Base-by-base conservation (phyloP, 1,284 basidiomycete genomes). In the Puccinia horiana region DNA sequence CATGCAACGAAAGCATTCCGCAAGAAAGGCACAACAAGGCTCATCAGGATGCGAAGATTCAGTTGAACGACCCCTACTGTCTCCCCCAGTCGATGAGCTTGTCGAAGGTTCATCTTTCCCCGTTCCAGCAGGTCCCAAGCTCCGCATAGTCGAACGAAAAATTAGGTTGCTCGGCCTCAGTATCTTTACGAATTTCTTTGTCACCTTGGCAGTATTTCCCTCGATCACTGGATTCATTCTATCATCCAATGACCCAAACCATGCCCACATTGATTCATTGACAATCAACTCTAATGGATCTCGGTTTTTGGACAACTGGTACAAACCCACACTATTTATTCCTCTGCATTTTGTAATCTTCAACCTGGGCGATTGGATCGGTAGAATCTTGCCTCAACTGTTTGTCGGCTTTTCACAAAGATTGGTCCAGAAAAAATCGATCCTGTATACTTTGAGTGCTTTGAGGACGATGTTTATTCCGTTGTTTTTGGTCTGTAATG, bases 201-300 rank as follows among this genome's bases (percentile, higher is more conserved):
- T 86, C 65, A 86, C 86, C 8, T 80, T 86, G 5, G 82, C 84
- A 20, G 83, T 86, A 4, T 86, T 86, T 58, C 86, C 86, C 6
- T 80, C 83, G 32, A 84, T 86, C 72, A 86, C 86, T 9, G 81
- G 83, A 6, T 83, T 83, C 26, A 84, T 86, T 67, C 42, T 54
- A 23, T 83, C 83, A n/a, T 76, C 83, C 5, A 81, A 83, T 44
- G 63, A 65, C 35, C 63, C 63, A 40, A 37, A 40, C 20, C 63
- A 37, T 23, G 63, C 63, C 2, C 63, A 65, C 20, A 65, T 65
- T 40, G 63, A 37, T 37, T 37, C 37, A 2, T 32, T 65, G 23
- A 35, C 18, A 20, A 65, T 20, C 12, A 40, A 35, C 18, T 69
- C 81, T 23, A 73, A 54, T 11, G 37, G 76, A 44, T 76, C 63